These are phyloP conservation scores for Zymoseptoria tritici DNA, from an alignment of 2,329 filamentous ascomycete species.

Conservation along the genomic window DNA sequence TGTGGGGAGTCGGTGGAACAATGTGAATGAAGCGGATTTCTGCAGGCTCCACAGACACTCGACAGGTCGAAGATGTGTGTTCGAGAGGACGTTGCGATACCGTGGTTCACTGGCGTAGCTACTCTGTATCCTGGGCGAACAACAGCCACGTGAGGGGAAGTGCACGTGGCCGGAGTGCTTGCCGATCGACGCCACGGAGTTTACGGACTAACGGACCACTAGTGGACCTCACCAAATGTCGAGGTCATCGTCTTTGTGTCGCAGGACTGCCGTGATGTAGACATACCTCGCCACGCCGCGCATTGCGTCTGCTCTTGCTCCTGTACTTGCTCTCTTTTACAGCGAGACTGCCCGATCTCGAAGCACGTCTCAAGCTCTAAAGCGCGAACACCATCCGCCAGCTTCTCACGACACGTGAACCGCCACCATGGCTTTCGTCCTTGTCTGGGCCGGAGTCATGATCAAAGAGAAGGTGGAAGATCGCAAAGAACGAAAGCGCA, in stretches of 20 bases:
- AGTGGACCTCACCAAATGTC: too few relatives aligned
- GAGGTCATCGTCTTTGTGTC: too few relatives aligned
- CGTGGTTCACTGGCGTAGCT: too few relatives aligned
- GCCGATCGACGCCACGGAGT: too few relatives aligned
- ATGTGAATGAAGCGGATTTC: not conserved
- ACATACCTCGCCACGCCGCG: too few relatives aligned
- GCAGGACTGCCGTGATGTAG: too few relatives aligned
- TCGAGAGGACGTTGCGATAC: too few relatives aligned
- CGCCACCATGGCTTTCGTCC: slow-evolving; percentile 19
- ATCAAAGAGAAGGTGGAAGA: slow-evolving; percentile 19
- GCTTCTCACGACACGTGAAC: not conserved
- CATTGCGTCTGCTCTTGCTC: not conserved
- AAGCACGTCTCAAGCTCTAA: not conserved
- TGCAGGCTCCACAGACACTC: not conserved
- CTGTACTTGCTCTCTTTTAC: not conserved
- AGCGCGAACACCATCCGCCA: not conserved
- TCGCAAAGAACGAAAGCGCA: slow-evolving; percentile 16
- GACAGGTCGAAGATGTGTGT: too few relatives aligned
- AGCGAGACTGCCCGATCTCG: not conserved
- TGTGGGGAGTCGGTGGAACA: not conserved
- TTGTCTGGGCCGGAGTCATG: slow-evolving; percentile 19
- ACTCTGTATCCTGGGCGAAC: too few relatives aligned
- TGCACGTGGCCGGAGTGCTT: too few relatives aligned
- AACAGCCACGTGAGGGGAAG: too few relatives aligned
- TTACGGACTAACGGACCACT: too few relatives aligned